These are phyloP conservation scores for Penicillium lividum DNA, from an alignment of 495 filamentous ascomycete species.

Conservation along the genomic window DNA sequence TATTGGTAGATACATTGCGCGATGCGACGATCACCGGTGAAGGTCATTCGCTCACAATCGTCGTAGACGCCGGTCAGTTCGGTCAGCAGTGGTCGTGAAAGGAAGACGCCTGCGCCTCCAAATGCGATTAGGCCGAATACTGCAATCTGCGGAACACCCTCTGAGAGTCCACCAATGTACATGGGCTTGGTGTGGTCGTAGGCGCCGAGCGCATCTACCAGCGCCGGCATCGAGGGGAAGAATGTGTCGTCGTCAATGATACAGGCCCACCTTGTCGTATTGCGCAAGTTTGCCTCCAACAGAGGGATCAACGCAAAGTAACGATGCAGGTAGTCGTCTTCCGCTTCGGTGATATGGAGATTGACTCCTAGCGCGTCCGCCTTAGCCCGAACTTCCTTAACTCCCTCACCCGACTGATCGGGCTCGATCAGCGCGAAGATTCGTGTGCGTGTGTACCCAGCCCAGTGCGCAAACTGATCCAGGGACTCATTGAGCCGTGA, in stretches of 20 bases:
- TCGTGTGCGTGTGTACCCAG: conserved; percentile 53
- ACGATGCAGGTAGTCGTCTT: conserved; percentile 51
- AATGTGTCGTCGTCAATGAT: conserved; percentile 75
- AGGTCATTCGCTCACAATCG: conserved; percentile 40
- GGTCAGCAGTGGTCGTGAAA: conserved; percentile 51
- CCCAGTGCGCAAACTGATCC: conserved; percentile 61
- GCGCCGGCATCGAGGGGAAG: conserved; percentile 52
- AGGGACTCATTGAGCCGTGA: conserved; percentile 57
- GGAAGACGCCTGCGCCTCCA: conserved; percentile 62
- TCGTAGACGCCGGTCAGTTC: conserved; percentile 37
- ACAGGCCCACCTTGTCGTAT: conserved; percentile 57
- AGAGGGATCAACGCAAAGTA: conserved; percentile 61
- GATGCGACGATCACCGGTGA: conserved; percentile 49
- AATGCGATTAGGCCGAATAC: conserved; percentile 56
- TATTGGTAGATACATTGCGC: conserved; percentile 55
- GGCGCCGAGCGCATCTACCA: conserved; percentile 46
- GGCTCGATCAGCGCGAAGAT: conserved; percentile 58
- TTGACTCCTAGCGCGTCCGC: conserved; percentile 50
- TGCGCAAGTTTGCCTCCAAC: conserved; percentile 47
- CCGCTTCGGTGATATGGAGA: conserved; percentile 51
- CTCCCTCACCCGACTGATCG: conserved; percentile 31
- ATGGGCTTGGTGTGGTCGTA: conserved; percentile 49
- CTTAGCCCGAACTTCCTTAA: conserved; percentile 33
- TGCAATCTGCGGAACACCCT: conserved; percentile 50
- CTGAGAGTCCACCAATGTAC: conserved; percentile 60